Conservation (phyloP, 1,139 yeast species). For the Saccharomyces hybrid region DNA sequence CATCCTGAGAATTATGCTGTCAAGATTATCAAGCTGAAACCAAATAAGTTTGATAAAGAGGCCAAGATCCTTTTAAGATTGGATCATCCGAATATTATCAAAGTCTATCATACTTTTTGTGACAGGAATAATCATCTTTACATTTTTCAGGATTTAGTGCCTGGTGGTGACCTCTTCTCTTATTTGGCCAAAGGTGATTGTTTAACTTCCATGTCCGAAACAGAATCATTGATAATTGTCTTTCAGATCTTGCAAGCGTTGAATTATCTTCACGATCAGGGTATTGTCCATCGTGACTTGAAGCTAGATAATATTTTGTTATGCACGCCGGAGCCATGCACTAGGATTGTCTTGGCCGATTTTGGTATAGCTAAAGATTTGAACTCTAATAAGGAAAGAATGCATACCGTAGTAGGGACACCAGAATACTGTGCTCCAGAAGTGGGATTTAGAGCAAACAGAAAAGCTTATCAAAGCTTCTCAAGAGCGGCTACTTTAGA, state of each 20-base stretch:
- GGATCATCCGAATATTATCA: constrained; percentile 41
- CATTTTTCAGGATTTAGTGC: constrained; percentile 45
- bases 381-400: constrained; percentile 48
- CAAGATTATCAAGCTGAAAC: constrained; percentile 38
- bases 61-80: constrained; percentile 37
- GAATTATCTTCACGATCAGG: constrained; percentile 57
- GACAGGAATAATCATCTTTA: constrained; percentile 36
- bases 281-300: constrained; percentile 84
- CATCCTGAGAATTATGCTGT: constrained; percentile 40
- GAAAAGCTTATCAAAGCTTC: constrained; percentile 40
- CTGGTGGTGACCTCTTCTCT: constrained; percentile 63
- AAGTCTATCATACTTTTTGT: constrained; percentile 38
- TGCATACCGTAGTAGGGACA: constrained; percentile 78
- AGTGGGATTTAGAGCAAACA: constrained; percentile 42
- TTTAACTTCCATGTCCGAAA: constrained; percentile 42
- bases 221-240: constrained; percentile 46
- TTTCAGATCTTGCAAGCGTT: constrained; percentile 68
- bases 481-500: constrained; percentile 25
- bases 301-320: constrained; percentile 86
- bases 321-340: constrained; percentile 37
- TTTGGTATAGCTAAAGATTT: constrained; percentile 84
- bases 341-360: constrained; percentile 77
- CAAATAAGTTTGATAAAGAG: constrained; percentile 35
- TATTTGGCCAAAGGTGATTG: constrained; percentile 42
- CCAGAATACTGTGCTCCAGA: constrained; percentile 95